Percentiles rank a stretch among this genome's conserved stretches.
Conservation (phyloP, 192 early-diverging fungal species). For the Paraglomus occultum region DNA sequence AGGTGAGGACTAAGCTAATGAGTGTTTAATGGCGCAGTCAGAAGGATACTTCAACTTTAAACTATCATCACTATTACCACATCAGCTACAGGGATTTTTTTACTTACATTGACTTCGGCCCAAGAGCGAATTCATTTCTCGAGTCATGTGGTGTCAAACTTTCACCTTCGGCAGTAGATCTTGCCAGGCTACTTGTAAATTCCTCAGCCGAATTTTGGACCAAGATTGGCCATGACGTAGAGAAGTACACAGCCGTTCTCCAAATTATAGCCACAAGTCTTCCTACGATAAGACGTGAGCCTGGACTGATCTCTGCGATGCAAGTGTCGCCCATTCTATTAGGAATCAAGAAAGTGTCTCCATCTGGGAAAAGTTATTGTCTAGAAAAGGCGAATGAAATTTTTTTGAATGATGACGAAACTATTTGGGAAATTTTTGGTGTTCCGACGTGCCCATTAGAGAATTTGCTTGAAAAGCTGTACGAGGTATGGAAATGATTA, state of each 20-base stretch:
- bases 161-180: conserved; percentile 71
- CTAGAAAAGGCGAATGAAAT: not conserved
- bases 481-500: conserved; percentile 33
- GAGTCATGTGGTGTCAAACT: conserved; percentile 81
- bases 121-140: conserved; percentile 71
- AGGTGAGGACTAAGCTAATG: not conserved
- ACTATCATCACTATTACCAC: conserved; percentile 13
- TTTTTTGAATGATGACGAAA: conserved; percentile 21
- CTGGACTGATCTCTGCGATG: conserved; percentile 58
- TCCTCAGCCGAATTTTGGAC: conserved; percentile 58
- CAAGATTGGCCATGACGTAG: conserved; percentile 44
- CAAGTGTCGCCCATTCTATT: conserved; percentile 59
- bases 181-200: conserved; percentile 62
- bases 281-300: conserved; percentile 41
- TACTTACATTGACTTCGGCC: conserved; percentile 68
- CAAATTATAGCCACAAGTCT: conserved; percentile 71
- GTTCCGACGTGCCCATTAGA: conserved; percentile 76
- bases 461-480: conserved; percentile 64
- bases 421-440: conserved; percentile 59
- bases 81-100: conserved; percentile 52
- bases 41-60: conserved; percentile 13
- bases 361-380: not conserved
- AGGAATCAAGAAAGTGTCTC: conserved; percentile 47
- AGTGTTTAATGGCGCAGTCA: too few relatives aligned
- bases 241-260: conserved; percentile 68